These are phyloP conservation scores for Quercus dentata DNA, from an alignment of 306 rosid genomes.

Conservation along the genomic window DNA sequence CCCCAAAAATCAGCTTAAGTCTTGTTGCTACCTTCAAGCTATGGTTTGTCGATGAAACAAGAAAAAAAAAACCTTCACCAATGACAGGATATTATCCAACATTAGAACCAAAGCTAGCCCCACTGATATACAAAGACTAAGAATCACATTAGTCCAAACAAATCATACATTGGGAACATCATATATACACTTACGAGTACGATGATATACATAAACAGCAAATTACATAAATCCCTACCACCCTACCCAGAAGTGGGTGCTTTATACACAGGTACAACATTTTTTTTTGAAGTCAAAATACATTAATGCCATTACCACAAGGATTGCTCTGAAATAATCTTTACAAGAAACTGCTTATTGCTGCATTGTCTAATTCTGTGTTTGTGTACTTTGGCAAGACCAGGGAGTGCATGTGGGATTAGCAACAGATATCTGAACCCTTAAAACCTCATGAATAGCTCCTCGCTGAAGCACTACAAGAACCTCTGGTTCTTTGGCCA, in stretches of 20 bases:
- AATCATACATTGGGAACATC: background rate
- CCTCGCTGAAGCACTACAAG: slow-evolving; percentile 77
- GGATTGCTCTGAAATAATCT: background rate
- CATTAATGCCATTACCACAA: background rate
- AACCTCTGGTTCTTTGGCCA: slow-evolving; percentile 41
- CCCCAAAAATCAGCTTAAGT: background rate
- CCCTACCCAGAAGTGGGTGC: no score
- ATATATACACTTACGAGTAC: background rate
- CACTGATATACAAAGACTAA: background rate
- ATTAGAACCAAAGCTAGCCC: background rate
- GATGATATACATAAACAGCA: background rate
- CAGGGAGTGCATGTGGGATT: slow-evolving; percentile 30
- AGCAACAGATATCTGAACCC: slow-evolving; percentile 54
- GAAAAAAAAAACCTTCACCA: background rate
- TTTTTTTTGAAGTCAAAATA: background rate
- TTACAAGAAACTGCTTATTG: background rate
- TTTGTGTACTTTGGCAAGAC: slow-evolving; percentile 19
- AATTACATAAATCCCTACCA: no score
- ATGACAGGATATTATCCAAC: background rate
- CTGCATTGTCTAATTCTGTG: background rate
- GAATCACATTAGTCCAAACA: background rate
- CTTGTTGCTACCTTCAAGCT: background rate
- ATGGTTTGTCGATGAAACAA: background rate
- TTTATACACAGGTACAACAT: no score
- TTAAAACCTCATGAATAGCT: slow-evolving; percentile 71